These are phyloP conservation scores for Vigna nakashimae DNA, from an alignment of 306 rosid species.

Conservation along the genomic window DNA sequence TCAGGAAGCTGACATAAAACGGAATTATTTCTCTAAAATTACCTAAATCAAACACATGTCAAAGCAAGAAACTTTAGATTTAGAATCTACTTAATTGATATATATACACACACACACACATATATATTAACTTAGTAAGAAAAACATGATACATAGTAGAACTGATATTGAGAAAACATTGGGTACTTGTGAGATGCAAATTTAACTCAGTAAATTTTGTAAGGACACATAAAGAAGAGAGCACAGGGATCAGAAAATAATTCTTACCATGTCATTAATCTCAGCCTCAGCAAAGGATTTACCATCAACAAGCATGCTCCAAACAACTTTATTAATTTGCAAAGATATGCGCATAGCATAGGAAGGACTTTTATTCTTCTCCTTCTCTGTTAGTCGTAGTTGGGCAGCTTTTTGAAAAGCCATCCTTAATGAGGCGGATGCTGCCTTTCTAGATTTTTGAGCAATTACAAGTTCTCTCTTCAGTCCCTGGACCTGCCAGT, in stretches of 20 bases:
- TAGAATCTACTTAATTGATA: not conserved
- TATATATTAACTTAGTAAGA: not conserved
- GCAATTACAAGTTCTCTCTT: slow-evolving; percentile 83
- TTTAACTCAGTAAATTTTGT: slow-evolving; percentile 11
- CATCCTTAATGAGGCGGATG: slow-evolving; percentile 83
- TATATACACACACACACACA: not conserved
- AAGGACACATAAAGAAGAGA: slow-evolving; percentile 34
- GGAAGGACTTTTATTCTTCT: slow-evolving; percentile 97
- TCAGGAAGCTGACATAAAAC: not conserved
- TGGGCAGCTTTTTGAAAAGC: slow-evolving; percentile 95
- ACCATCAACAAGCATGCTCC: slow-evolving; percentile 99
- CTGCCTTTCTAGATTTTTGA: slow-evolving; percentile 81
- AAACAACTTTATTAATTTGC: slow-evolving; percentile 89
- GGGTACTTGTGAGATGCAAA: slow-evolving; percentile 26
- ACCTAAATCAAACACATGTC: not conserved
- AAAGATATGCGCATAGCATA: slow-evolving; percentile 97
- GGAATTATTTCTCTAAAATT: not conserved
- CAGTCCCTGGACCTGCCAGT: slow-evolving; percentile 86
- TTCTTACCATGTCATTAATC: slow-evolving; percentile 94
- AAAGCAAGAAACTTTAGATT: slow-evolving; percentile 26
- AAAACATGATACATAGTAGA: slow-evolving; percentile 28
- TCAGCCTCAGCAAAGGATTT: slow-evolving; percentile 99
- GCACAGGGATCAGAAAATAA: slow-evolving; percentile 22
- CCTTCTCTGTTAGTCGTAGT: slow-evolving; percentile 86
- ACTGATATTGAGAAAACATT: slow-evolving; percentile 3